Evolutionary conservation across 345 rosid species (phyloP), one percentile per base, ranked within the genome.

Genomic region (Aurinia saxatilis): DNA sequence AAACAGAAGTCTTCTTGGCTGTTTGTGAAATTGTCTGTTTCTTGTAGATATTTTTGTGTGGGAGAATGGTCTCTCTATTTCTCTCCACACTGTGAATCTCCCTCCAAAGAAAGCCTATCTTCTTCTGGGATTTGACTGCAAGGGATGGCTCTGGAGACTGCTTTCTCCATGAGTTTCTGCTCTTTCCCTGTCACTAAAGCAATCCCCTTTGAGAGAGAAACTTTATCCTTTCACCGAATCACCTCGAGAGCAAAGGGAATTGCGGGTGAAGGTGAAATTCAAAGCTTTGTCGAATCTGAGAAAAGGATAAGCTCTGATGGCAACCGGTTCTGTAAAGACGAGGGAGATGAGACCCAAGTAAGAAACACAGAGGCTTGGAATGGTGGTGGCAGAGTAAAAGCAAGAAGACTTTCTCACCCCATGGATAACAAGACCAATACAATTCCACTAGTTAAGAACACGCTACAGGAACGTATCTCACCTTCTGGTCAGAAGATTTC

Each of bases 51-150:
- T 70, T n/a, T 44, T 8, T 59, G 6, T 45, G 18, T 23, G 21
- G 27, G 45, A 54, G 36, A 54, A 10, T 30, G 21, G 27, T 54
- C 16, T 70, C 35, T 46, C 10, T 37, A 30, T 18, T 29, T 69
- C 19, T 62, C 68, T 62, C 66, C 30, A 50, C 51, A 14, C 13
- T 23, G 58, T 42, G 17, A 50, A 5, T 17, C 52, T 10, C 29
- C 46, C 31, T 68, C 63, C 63, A 61, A 31, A 70, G 59, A 63
- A 63, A 71, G 16, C 75, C 57, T 71, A 71, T 71, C 75, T 50
- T 4, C 30, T 63, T 54, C 25, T 36, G 1, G 21, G 36, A 62
- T 11, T 47, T 38, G 38, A 35, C 35, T 27, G 9, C 67, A 44
- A 44, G 16, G 9, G 21, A 63, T 70, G 69, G 47, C 65, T 8